Conservation (phyloP, 164 flowering plant species). For the Magnolia kwangsiensis region DNA sequence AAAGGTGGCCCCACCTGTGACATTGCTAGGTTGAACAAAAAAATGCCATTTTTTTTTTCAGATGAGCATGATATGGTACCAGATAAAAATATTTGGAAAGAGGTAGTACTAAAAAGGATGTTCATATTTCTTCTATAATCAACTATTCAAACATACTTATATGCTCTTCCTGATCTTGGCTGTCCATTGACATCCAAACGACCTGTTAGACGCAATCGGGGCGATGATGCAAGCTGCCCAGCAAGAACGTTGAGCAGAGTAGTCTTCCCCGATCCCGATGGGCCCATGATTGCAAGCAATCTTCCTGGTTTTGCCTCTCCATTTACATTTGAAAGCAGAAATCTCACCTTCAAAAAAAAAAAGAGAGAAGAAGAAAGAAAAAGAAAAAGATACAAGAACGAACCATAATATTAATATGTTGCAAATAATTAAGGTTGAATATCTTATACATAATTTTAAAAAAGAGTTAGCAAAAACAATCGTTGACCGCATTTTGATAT, state of each 20-base stretch:
- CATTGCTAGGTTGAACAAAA: neutral
- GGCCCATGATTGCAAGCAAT: conserved; percentile 95
- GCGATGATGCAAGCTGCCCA: conserved; percentile 73
- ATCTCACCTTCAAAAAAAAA: conserved; percentile 47
- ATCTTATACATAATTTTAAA: too few relatives aligned
- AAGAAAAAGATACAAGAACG: too few relatives aligned
- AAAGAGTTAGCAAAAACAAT: too few relatives aligned
- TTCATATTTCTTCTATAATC: neutral
- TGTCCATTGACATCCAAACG: conserved; percentile 75
- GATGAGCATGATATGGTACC: neutral
- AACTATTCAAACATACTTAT: conserved; percentile 38
- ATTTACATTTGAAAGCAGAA: conserved; percentile 65
- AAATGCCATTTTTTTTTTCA: neutral
- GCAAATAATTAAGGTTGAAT: too few relatives aligned
- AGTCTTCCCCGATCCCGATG: conserved; percentile 98
- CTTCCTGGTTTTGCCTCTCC: conserved; percentile 98
- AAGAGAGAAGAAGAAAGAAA: too few relatives aligned
- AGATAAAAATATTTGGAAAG: neutral
- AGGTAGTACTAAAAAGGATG: neutral
- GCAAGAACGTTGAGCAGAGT: conserved; percentile 90
- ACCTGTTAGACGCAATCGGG: conserved; percentile 72
- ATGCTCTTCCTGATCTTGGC: conserved; percentile 41
- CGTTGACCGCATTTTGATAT: too few relatives aligned
- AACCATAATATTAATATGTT: too few relatives aligned
- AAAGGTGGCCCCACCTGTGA: neutral